Evolutionary conservation across 345 rosid genomes (phyloP), one percentile per base, ranked within the genome.

Genomic region (Citrus maxima): DNA sequence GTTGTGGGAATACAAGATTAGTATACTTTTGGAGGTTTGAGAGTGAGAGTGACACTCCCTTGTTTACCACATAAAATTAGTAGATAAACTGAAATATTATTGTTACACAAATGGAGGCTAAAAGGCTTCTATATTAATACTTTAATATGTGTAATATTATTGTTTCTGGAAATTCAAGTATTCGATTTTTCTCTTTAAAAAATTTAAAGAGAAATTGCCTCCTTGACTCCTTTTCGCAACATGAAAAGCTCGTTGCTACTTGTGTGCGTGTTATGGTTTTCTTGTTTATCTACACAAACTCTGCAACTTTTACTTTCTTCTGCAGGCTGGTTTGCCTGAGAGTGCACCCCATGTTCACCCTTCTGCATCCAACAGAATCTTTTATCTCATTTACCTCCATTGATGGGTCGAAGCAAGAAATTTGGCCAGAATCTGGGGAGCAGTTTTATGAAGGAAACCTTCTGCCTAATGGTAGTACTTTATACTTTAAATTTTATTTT

Each of bases 311-410:
- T 16, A 49, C 67, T 30, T 78, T 78, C 18, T 76, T 28, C 66
- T 81, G 76, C 80, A 95, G 98, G 92, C 81, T 95, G 81, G 97
- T 95, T 83, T 93, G 95, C 85, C 85, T 95, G 85, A 91, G 98
- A 86, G 85, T 88, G 63, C 97, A 93, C 81, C 99, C 99, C 42
- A 84, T 87, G n/a, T 92, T 93, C 79, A 10, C 25, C 73, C 92
- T 95, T 64, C 34, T 87, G 87, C 92, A 95, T 82, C 96, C 98
- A 27, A 85, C 92, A 0, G 97, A 91, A 78, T 75, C 93, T 67
- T 89, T 88, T 70, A 71, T 95, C 83, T 81, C 88, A 9, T 95
- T 93, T 80, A 91, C 91, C 49, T 86, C 98, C 32, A 59, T 88
- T 5, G 85, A 90, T 82, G 98, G 98, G 42, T 82, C 93, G 68